Evolutionary conservation across 192 early-diverging fungal genomes (phyloP).

Genomic region (Phlyctochytrium bullatum): DNA sequence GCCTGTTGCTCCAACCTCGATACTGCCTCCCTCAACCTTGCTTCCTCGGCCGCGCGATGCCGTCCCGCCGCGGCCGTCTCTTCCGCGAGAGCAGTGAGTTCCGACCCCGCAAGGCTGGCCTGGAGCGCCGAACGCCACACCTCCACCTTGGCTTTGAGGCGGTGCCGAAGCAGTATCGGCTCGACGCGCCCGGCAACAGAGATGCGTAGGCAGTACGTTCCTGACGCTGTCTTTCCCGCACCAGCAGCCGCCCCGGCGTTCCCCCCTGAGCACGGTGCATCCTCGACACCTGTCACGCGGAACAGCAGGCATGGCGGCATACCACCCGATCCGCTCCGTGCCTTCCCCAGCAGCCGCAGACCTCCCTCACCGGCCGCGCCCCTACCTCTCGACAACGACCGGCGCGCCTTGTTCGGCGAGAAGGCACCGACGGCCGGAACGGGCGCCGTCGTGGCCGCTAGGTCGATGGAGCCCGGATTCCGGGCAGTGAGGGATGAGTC

Average conservation of each 20-base stretch:
- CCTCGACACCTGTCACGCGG: not conserved
- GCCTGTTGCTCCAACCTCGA: not conserved
- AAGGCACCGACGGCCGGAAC: no score
- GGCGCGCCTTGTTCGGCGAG: no score
- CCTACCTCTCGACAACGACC: no score
- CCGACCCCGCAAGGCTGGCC: not conserved
- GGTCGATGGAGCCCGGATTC: no score
- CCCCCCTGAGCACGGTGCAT: no score
- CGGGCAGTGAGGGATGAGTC: no score
- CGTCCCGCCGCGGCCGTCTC: not conserved
- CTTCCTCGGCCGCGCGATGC: not conserved
- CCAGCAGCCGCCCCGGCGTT: no score
- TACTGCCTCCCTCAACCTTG: not conserved
- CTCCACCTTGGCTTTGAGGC: not conserved
- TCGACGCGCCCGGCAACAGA: not conserved
- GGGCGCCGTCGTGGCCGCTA: no score
- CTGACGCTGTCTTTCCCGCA: not conserved
- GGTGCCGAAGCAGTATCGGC: not conserved
- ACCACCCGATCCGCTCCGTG: no score
- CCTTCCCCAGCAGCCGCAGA: no score
- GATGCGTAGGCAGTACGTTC: not conserved
- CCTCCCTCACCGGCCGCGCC: no score
- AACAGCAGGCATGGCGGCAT: not conserved
- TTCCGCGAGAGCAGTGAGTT: not conserved
- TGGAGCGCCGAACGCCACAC: not conserved